Evolutionary conservation across 305 asterid genomes (phyloP), one percentile per base, ranked within the genome.

Genomic region (Fraxinus sp.): DNA sequence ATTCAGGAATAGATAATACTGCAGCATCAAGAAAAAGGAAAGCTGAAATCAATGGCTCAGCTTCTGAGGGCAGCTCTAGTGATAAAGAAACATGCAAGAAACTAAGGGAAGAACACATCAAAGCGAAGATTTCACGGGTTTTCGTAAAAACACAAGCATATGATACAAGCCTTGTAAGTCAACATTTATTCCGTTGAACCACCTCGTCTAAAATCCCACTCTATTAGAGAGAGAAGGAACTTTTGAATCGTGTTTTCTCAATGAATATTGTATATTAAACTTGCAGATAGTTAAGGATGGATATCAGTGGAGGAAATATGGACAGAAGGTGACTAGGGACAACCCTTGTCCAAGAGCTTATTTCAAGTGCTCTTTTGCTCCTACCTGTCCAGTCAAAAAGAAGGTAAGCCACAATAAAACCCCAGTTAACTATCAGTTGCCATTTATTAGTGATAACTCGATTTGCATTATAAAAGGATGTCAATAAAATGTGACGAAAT

Each of bases 271-370:
- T 64, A 13, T 32, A 66, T 35, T 10, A 6, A 46, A 75, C 13
- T 77, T 88, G 79, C 91, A 95, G 98, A 85, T 89, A 82, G 97
- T 95, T 24, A 93, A 92, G 79, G 97, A 96, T 89, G 98, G 98
- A 24, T 93, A 91, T 75, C 98, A 94, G 66, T 96, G 99, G 99
- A 94, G 98, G 91, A 96, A 96, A 84, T 96, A 96, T 83, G 99
- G 99, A 0, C 99, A 96, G 86, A 96, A 96, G 87, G 98, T 96
- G 79, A 94, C 99, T 0, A 93, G 95, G 80, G 97, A 92, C 78
- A 96, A 94, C 52, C 99, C 98, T 84, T 96, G 86, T 84, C 99
- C 99, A 8, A 88, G 99, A 90, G 99, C 99, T 88, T 96, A 96
- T 87, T 96, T 90, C 90, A 94, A 89, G 85, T 96, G 99, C 79